Evolutionary conservation across 495 filamentous ascomycete species (phyloP).

Genomic region (Poronia punctata): DNA sequence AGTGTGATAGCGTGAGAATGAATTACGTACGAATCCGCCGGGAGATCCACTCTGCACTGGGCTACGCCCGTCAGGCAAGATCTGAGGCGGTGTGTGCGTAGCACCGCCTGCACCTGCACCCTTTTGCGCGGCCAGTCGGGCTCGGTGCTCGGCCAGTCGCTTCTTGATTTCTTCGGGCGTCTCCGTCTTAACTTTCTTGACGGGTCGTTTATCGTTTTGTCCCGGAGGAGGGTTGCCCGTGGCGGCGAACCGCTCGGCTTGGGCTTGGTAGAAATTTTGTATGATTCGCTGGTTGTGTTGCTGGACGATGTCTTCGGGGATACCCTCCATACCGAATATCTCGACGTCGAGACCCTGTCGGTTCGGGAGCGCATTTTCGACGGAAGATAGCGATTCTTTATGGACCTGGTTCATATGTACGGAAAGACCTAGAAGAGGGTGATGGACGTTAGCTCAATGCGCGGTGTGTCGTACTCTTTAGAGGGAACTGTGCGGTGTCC

Average conservation of each 20-base stretch:
- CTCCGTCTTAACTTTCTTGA: slow-evolving; percentile 79
- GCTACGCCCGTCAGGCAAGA: slow-evolving; percentile 45
- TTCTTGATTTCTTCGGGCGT: slow-evolving; percentile 71
- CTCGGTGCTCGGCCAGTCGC: slow-evolving; percentile 73
- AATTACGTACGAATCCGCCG: slow-evolving; percentile 46
- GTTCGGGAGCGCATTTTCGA: slow-evolving; percentile 87
- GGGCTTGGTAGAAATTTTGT: slow-evolving; percentile 72
- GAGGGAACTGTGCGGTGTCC: slow-evolving; percentile 16
- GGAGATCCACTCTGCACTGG: slow-evolving; percentile 49
- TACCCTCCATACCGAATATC: slow-evolving; percentile 97
- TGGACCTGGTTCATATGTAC: slow-evolving; percentile 99
- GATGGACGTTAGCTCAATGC: slow-evolving; percentile 16
- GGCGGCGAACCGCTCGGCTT: slow-evolving; percentile 69
- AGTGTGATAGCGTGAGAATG: neutral
- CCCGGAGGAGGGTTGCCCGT: slow-evolving; percentile 79
- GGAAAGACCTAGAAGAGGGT: slow-evolving; percentile 63
- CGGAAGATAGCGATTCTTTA: slow-evolving; percentile 76
- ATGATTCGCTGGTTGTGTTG: slow-evolving; percentile 81
- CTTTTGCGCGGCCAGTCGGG: slow-evolving; percentile 56
- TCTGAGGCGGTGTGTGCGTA: slow-evolving; percentile 51
- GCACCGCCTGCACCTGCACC: slow-evolving; percentile 50
- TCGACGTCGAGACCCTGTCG: slow-evolving; percentile 80
- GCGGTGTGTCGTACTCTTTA: neutral
- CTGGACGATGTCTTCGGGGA: slow-evolving; percentile 76
- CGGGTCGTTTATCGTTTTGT: slow-evolving; percentile 41